Evolutionary conservation across 1,284 basidiomycete genomes (phyloP).

Genomic region (Heterobasidion annosum): DNA sequence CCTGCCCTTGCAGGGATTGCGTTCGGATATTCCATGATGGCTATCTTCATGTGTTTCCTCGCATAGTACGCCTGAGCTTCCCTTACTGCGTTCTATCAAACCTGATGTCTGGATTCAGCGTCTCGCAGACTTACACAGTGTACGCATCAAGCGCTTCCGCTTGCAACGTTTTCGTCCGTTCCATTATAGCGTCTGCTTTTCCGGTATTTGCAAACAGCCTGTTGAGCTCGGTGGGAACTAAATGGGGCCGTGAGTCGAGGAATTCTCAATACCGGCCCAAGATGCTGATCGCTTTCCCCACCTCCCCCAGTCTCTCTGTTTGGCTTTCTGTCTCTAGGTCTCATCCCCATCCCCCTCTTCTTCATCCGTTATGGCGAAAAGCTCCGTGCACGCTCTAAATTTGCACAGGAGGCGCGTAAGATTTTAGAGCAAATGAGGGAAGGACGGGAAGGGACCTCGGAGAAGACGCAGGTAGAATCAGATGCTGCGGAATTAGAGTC

Average conservation of each 20-base stretch:
- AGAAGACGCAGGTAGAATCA: background rate
- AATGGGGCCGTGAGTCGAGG: slow-evolving; percentile 18
- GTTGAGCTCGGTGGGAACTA: slow-evolving; percentile 15
- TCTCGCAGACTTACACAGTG: slow-evolving; percentile 15
- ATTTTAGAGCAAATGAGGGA: slow-evolving; percentile 12
- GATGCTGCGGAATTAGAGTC: background rate
- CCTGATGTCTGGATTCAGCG: slow-evolving; percentile 6
- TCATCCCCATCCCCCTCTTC: slow-evolving; percentile 18
- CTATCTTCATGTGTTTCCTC: slow-evolving; percentile 13
- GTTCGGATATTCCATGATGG: slow-evolving; percentile 17
- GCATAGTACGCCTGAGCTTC: slow-evolving; percentile 8
- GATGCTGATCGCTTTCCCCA: background rate
- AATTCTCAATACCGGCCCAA: background rate
- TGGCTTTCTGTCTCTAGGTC: slow-evolving; percentile 16
- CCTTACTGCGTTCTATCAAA: background rate
- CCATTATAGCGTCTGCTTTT: slow-evolving; percentile 15
- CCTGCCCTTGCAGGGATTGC: slow-evolving; percentile 17
- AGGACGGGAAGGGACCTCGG: background rate
- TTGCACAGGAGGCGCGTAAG: slow-evolving; percentile 13
- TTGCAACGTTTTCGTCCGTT: slow-evolving; percentile 17
- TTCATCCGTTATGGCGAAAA: slow-evolving; percentile 18
- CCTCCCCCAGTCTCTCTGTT: slow-evolving; percentile 16
- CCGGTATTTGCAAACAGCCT: slow-evolving; percentile 17
- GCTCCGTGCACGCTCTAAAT: slow-evolving; percentile 16
- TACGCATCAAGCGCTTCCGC: slow-evolving; percentile 19